A percentile compares a stretch with the other conserved stretches of the same genome.
Evolutionary conservation across 805 yeast genomes (phyloP).

Genomic region (Starmerella apis): DNA sequence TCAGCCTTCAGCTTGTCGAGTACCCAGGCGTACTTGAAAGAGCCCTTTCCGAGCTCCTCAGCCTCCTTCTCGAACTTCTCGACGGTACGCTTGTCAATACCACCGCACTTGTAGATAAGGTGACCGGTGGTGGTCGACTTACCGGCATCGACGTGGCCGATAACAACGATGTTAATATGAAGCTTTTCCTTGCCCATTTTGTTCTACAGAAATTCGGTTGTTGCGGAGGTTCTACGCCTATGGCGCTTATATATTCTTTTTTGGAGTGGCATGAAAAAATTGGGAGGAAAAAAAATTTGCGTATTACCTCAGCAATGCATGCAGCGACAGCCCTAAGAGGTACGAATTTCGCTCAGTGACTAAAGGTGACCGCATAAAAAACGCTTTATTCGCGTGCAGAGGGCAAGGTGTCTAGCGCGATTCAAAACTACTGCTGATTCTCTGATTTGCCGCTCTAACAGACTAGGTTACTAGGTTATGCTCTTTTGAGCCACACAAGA

Average conservation of each 20-base stretch:
- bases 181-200: conserved; percentile 81
- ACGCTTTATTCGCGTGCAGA: neutral
- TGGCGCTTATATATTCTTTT: conserved; percentile 23
- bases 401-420: conserved; percentile 4
- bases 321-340: conserved; percentile 21
- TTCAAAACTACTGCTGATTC: neutral
- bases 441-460: neutral
- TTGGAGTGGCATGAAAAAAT: conserved; percentile 16
- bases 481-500: conserved; percentile 5
- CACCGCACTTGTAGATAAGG: conserved; percentile 99
- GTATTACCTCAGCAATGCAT: conserved; percentile 15
- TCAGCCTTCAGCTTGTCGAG: conserved; percentile 92
- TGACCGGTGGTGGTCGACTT: conserved; percentile 99
- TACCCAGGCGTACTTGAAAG: conserved; percentile 97
- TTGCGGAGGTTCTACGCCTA: neutral
- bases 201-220: conserved; percentile 8
- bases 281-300: conserved; percentile 18
- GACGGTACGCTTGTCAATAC: conserved; percentile 92
- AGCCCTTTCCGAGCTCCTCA: conserved; percentile 93
- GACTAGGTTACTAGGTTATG: neutral
- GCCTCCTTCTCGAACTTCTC: conserved; percentile 98
- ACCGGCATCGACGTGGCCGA: conserved; percentile 99
- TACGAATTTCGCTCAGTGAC: neutral
- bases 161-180: conserved; percentile 99
- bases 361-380: conserved; percentile 3